Conservation (phyloP, 148 eudicot genomes). For the Mesembryanthemum crystallinum region DNA sequence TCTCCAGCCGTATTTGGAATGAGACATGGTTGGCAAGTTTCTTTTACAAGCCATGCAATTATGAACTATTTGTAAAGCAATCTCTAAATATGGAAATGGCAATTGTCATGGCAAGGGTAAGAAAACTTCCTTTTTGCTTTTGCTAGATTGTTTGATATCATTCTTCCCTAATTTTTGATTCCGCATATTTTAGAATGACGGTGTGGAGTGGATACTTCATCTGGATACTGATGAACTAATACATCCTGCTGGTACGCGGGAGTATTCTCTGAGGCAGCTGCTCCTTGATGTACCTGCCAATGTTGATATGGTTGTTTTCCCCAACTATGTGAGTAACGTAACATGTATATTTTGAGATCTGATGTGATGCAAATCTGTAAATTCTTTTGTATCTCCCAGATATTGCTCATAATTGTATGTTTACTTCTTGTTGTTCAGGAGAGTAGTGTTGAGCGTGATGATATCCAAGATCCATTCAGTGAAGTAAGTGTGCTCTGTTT, state of each 20-base stretch:
- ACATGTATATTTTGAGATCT: constrained; percentile 7
- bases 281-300: constrained; percentile 70
- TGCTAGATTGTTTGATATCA: not conserved
- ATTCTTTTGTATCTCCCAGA: not conserved
- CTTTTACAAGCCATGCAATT: constrained; percentile 95
- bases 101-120: constrained; percentile 87
- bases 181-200: constrained; percentile 43
- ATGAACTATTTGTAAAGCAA: constrained; percentile 92
- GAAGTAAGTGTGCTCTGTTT: constrained; percentile 47
- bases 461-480: constrained; percentile 80
- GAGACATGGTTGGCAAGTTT: constrained; percentile 95
- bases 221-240: constrained; percentile 87
- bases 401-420: not conserved
- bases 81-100: constrained; percentile 97
- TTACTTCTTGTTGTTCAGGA: constrained; percentile 42
- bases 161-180: not conserved
- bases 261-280: constrained; percentile 79
- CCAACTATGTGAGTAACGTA: constrained; percentile 72
- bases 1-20: constrained; percentile 83
- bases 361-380: not conserved
- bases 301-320: constrained; percentile 92
- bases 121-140: constrained; percentile 8
- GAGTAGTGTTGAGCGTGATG: constrained; percentile 87
- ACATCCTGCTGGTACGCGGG: constrained; percentile 87
- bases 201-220: constrained; percentile 93